These are phyloP conservation scores for Candida wancherniae DNA, from an alignment of 805 yeast species.

Conservation along the genomic window DNA sequence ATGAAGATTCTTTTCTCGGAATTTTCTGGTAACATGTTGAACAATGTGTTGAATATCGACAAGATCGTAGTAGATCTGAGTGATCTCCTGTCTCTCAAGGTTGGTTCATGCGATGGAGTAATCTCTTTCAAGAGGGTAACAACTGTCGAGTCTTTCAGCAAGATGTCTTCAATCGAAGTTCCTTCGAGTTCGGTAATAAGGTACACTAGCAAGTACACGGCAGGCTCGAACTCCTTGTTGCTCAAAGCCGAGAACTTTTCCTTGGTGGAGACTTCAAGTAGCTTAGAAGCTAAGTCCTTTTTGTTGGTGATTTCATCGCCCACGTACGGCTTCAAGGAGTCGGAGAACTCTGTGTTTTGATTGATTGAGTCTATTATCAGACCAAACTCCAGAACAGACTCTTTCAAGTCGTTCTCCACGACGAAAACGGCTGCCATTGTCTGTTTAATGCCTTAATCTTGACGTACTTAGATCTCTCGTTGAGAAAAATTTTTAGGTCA, in stretches of 20 bases:
- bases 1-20: conserved; percentile 29
- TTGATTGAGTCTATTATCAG: conserved; percentile 33
- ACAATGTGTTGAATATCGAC: conserved; percentile 37
- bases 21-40: conserved; percentile 37
- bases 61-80: conserved; percentile 38
- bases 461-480: conserved; percentile 8
- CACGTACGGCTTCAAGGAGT: conserved; percentile 21
- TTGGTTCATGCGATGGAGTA: conserved; percentile 34
- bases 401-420: conserved; percentile 39
- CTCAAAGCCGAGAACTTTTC: conserved; percentile 30
- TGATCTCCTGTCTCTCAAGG: conserved; percentile 41
- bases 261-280: conserved; percentile 26
- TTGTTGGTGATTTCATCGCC: conserved; percentile 25
- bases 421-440: conserved; percentile 40
- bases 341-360: conserved; percentile 25
- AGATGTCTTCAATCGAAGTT: conserved; percentile 19
- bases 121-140: conserved; percentile 26
- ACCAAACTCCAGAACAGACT: conserved; percentile 37
- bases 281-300: conserved; percentile 23
- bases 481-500: conserved; percentile 19
- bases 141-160: conserved; percentile 22
- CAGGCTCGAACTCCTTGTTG: conserved; percentile 43
- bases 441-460: conserved; percentile 4
- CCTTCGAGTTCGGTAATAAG: conserved; percentile 29
- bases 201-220: conserved; percentile 38